These are phyloP conservation scores for Fusarium buxicola DNA, from an alignment of 2,329 filamentous ascomycete genomes.

Conservation along the genomic window DNA sequence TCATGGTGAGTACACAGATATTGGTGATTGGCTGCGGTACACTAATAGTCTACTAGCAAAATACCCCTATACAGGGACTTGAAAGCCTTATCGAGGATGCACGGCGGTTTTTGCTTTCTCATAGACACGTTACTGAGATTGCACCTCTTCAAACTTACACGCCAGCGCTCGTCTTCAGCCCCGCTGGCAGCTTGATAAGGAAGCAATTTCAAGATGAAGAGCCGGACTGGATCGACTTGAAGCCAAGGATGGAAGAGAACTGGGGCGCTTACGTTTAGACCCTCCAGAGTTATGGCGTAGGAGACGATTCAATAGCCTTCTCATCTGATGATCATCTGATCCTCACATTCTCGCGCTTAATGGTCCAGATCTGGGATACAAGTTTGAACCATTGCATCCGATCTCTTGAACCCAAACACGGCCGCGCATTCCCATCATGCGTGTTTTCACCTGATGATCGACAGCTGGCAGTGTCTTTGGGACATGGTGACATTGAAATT, in stretches of 20 bases:
- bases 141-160: conserved; percentile 15
- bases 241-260: not conserved
- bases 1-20: not conserved
- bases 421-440: no score
- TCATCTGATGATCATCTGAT: not conserved
- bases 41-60: not conserved
- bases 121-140: not conserved
- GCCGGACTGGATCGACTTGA: not conserved
- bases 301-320: not conserved
- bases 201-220: not conserved
- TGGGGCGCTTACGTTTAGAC: conserved; percentile 1
- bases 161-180: conserved; percentile 24
- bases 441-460: not conserved
- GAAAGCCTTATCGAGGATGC: not conserved
- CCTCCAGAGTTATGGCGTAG: not conserved
- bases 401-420: not conserved
- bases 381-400: not conserved
- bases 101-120: not conserved
- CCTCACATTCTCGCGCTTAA: not conserved
- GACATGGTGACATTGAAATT: not conserved
- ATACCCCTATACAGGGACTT: not conserved
- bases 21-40: not conserved
- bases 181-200: not conserved
- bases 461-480: not conserved
- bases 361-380: not conserved